A percentile compares a stretch with the other conserved stretches of the same genome.
phyloP scores from a whole-genome alignment of 768 basidiomycete species.

The Coprinellus micaceus region DNA sequence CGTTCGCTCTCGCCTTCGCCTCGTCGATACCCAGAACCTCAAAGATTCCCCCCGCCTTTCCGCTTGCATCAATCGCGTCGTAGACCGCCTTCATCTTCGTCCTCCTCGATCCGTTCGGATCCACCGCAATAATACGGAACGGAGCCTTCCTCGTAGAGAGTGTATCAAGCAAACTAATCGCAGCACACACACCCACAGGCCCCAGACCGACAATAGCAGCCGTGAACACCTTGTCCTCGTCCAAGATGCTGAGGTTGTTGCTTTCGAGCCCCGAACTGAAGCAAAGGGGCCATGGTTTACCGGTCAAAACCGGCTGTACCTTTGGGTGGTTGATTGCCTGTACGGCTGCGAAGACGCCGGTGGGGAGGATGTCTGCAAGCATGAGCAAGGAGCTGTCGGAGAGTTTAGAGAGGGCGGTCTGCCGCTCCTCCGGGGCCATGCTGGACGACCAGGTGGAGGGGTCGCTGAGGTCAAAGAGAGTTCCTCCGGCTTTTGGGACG shows the following conservation, averaged over 20 bases:
- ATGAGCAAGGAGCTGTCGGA: conserved; percentile 66
- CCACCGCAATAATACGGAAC: conserved; percentile 62
- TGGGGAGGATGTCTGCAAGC: conserved; percentile 76
- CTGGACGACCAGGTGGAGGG: conserved; percentile 43
- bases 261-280: conserved; percentile 25
- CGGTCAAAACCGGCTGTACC: conserved; percentile 54
- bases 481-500: conserved; percentile 77
- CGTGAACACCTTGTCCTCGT: conserved; percentile 50
- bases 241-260: conserved; percentile 31
- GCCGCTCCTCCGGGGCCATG: conserved; percentile 32
- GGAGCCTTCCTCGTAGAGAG: conserved; percentile 42
- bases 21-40: conserved; percentile 48
- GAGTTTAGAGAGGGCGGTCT: conserved; percentile 38
- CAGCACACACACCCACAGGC: conserved; percentile 73
- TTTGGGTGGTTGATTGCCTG: conserved; percentile 76
- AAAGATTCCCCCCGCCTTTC: conserved; percentile 47
- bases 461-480: conserved; percentile 60
- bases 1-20: conserved; percentile 43
- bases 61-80: conserved; percentile 40
- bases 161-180: conserved; percentile 60
- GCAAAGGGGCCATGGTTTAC: conserved; percentile 55
- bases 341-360: conserved; percentile 71
- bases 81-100: conserved; percentile 60
- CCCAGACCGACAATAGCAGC: conserved; percentile 73
- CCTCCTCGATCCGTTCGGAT: conserved; percentile 53